phyloP scores from a whole-genome alignment of 2,329 filamentous ascomycete species.

The Hymenoscyphus linearis region DNA sequence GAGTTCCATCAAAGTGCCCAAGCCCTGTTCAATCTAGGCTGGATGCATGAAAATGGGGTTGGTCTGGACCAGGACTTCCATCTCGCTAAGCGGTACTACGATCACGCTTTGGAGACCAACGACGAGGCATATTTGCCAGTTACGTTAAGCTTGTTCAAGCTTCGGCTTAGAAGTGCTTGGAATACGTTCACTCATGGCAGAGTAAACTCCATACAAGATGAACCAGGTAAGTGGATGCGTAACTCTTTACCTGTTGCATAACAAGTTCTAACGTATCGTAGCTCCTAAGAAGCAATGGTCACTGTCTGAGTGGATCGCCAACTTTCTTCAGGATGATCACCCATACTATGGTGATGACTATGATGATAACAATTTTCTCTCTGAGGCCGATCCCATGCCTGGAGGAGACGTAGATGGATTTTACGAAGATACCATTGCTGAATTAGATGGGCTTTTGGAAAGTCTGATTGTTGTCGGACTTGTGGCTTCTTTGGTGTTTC shows the following conservation, averaged over 20 bases:
- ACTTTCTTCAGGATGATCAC: slow-evolving; percentile 69
- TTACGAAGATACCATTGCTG: slow-evolving; percentile 59
- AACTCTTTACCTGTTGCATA: background rate
- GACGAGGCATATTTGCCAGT: slow-evolving; percentile 92
- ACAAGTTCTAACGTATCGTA: slow-evolving; percentile 36
- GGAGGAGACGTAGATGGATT: slow-evolving; percentile 50
- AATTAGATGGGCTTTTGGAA: slow-evolving; percentile 68
- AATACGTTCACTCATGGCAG: slow-evolving; percentile 87
- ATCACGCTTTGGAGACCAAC: slow-evolving; percentile 86
- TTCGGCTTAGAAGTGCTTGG: slow-evolving; percentile 85
- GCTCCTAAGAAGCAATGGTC: slow-evolving; percentile 69
- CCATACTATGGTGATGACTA: slow-evolving; percentile 53
- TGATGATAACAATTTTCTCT: slow-evolving; percentile 31
- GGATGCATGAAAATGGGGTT: slow-evolving; percentile 98
- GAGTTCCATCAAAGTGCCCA: slow-evolving; percentile 91
- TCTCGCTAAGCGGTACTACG: slow-evolving; percentile 93
- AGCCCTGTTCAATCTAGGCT: slow-evolving; percentile 93
- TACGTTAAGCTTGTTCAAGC: slow-evolving; percentile 78
- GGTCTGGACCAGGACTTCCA: slow-evolving; percentile 94
- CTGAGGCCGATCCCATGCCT: slow-evolving; percentile 51
- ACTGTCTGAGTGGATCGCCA: slow-evolving; percentile 77
- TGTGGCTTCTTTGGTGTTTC: slow-evolving; percentile 64
- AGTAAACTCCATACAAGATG: slow-evolving; percentile 87
- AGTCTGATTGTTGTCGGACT: slow-evolving; percentile 78
- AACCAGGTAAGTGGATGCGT: slow-evolving; percentile 58